Percentiles rank a stretch among this genome's conserved stretches.
Conservation (phyloP, 305 asterid species). For the Ilex paraguariensis region DNA sequence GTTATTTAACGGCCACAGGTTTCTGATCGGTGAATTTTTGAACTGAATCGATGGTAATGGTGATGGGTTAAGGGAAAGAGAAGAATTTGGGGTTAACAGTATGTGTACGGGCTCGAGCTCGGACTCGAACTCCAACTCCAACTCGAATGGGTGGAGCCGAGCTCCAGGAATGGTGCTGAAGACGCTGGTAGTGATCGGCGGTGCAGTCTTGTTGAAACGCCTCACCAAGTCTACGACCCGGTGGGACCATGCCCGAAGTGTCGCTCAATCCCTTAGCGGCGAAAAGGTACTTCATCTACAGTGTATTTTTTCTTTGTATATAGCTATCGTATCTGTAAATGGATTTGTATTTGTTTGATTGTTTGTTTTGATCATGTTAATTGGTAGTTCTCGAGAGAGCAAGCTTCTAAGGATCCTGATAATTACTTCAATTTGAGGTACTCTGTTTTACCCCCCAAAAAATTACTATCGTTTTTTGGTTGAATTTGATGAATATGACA, state of each 20-base stretch:
- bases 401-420: slow-evolving; percentile 94
- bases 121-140: slow-evolving; percentile 37
- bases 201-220: slow-evolving; percentile 81
- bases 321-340: no score
- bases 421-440: slow-evolving; percentile 96
- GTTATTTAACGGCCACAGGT: no score
- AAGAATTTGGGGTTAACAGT: neutral
- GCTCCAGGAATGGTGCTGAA: slow-evolving; percentile 77
- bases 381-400: slow-evolving; percentile 81
- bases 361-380: slow-evolving; percentile 9
- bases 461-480: no score
- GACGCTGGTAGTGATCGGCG: slow-evolving; percentile 74
- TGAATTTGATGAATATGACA: no score
- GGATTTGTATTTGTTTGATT: neutral
- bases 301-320: no score
- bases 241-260: slow-evolving; percentile 93
- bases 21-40: neutral
- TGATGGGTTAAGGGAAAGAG: neutral
- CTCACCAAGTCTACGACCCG: slow-evolving; percentile 95
- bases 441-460: neutral
- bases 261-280: slow-evolving; percentile 87
- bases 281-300: slow-evolving; percentile 49
- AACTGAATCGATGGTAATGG: no score
- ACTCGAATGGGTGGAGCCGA: slow-evolving; percentile 66
- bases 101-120: slow-evolving; percentile 65